Evolutionary conservation across 345 rosid species (phyloP).

Genomic region (Anastatica hierochuntica): DNA sequence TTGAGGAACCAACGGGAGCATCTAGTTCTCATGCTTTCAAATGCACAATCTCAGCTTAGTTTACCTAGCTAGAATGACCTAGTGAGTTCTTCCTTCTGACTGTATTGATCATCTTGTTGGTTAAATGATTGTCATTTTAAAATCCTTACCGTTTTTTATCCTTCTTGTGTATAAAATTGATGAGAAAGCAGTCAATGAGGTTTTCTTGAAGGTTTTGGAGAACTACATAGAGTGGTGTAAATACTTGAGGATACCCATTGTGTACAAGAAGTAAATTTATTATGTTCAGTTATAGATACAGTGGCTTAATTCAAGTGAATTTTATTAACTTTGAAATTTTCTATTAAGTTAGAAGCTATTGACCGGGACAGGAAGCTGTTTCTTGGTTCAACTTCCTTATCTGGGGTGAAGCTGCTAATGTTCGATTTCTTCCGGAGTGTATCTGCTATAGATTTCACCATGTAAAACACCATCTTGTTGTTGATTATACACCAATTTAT

Average conservation of each 20-base stretch:
- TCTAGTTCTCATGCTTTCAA: slow-evolving; percentile 74
- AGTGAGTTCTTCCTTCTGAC: slow-evolving; percentile 42
- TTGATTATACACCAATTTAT: slow-evolving; percentile 4
- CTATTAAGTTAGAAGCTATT: slow-evolving; percentile 70
- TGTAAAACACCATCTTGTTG: slow-evolving; percentile 40
- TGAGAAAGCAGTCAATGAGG: slow-evolving; percentile 87
- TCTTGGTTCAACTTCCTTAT: slow-evolving; percentile 81
- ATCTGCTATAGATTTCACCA: slow-evolving; percentile 91
- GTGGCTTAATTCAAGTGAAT: slow-evolving; percentile 6
- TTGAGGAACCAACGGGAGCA: slow-evolving; percentile 90
- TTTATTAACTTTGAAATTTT: slow-evolving; percentile 12
- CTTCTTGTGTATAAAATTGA: slow-evolving; percentile 60
- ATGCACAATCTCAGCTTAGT: slow-evolving; percentile 74
- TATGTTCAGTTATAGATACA: slow-evolving; percentile 13
- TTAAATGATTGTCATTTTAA: not conserved
- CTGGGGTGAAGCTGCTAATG: slow-evolving; percentile 99
- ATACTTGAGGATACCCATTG: slow-evolving; percentile 70
- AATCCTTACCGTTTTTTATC: not conserved
- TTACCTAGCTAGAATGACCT: slow-evolving; percentile 59
- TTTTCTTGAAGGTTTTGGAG: slow-evolving; percentile 79
- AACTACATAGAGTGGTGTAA: slow-evolving; percentile 98
- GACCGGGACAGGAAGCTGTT: slow-evolving; percentile 84
- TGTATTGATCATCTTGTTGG: slow-evolving; percentile 2
- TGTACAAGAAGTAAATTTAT: slow-evolving; percentile 76
- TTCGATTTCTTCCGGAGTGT: slow-evolving; percentile 97